A percentile compares a stretch with the other conserved stretches of the same genome.
These are phyloP conservation scores for Sordariomycetes sp. DNA, from an alignment of 2,329 filamentous ascomycete genomes.

Conservation along the genomic window DNA sequence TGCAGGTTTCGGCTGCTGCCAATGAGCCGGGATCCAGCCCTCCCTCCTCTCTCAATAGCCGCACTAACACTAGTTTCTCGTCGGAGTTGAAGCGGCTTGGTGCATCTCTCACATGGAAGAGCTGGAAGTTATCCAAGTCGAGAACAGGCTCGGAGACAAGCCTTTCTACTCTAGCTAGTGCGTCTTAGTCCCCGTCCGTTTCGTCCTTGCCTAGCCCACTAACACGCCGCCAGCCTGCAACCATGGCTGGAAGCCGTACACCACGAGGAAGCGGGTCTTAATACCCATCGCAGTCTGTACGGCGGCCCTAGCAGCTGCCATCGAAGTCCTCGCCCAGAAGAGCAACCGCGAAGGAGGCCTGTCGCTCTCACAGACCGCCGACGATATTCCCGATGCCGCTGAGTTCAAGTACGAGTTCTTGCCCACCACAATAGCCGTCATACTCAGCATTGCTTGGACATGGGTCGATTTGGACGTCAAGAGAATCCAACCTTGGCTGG, in stretches of 20 bases:
- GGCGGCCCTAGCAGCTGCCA: conserved; percentile 24
- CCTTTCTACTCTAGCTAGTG: not conserved
- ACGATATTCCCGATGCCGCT: conserved; percentile 21
- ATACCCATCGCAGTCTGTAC: conserved; percentile 22
- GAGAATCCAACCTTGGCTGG: conserved; percentile 48
- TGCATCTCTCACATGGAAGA: not conserved
- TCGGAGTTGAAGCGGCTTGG: not conserved
- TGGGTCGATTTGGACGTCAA: conserved; percentile 51
- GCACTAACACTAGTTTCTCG: not conserved
- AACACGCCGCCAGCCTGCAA: not conserved
- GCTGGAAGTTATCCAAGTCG: not conserved
- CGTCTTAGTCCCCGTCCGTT: not conserved
- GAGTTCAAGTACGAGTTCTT: conserved; percentile 36
- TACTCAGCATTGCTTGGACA: conserved; percentile 45
- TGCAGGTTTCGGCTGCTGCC: not conserved
- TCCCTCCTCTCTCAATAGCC: not conserved
- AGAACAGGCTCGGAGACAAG: not conserved
- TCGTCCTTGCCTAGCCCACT: not conserved
- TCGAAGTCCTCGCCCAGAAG: conserved; percentile 31
- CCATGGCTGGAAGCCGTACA: conserved; percentile 8
- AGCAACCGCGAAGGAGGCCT: conserved; percentile 30
- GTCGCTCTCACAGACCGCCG: conserved; percentile 10
- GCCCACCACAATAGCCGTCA: conserved; percentile 40
- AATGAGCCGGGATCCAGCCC: not conserved
- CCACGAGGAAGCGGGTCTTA: conserved; percentile 19